These are phyloP conservation scores for Fistulifera solaris DNA, from an alignment of 108 stramenopile genomes.

Conservation along the genomic window DNA sequence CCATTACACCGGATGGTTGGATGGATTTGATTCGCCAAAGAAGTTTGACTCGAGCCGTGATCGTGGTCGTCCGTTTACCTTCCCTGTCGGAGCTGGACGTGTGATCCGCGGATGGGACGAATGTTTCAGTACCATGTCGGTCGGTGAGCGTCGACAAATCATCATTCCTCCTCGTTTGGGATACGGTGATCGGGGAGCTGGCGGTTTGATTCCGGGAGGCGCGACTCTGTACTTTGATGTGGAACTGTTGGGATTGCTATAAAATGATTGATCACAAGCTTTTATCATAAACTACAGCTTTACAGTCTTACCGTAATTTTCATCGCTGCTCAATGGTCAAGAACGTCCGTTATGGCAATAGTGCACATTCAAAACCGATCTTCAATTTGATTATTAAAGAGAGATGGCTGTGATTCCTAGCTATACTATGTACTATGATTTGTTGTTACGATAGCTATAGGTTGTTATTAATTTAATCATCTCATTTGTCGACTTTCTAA, in stretches of 20 bases:
- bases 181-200: constrained; percentile 88
- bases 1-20: constrained; percentile 96
- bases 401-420: no score
- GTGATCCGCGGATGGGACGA: constrained; percentile 80
- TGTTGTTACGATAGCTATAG: no score
- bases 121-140: constrained; percentile 74
- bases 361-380: no score
- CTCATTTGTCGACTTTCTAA: no score
- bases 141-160: constrained; percentile 85
- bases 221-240: constrained; percentile 94
- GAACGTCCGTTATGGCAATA: no score
- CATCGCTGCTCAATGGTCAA: no score
- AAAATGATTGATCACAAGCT: constrained; percentile 10
- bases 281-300: neutral
- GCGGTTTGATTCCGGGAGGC: constrained; percentile 84
- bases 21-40: constrained; percentile 72
- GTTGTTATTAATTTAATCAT: no score
- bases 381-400: no score
- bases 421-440: no score
- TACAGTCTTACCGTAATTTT: neutral
- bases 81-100: constrained; percentile 84
- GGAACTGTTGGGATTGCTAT: constrained; percentile 64
- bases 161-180: constrained; percentile 79
- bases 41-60: constrained; percentile 94
- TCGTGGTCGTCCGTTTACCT: constrained; percentile 88